phyloP scores from a whole-genome alignment of 176 grass and related monocot genomes.

The Calamus simplicifolius region DNA sequence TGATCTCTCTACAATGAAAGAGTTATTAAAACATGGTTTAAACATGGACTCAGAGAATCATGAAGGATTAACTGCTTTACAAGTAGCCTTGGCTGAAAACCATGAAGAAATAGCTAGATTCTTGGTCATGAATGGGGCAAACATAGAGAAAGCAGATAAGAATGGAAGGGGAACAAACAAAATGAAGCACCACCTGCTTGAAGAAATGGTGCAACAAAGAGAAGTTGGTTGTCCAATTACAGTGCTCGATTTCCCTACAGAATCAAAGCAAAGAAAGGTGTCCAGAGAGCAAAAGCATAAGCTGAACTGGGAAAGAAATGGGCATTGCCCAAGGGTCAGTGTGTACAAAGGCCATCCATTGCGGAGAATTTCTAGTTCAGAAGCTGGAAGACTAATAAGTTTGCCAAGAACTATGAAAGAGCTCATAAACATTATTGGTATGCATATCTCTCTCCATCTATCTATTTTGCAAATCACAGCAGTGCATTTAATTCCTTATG shows the following conservation, averaged over 20 bases:
- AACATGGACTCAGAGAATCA: slow-evolving; percentile 52
- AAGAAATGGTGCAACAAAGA: slow-evolving; percentile 35
- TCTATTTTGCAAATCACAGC: no score
- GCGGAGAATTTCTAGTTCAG: slow-evolving; percentile 35
- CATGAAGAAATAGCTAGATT: slow-evolving; percentile 41
- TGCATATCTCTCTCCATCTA: background rate
- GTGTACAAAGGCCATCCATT: slow-evolving; percentile 74
- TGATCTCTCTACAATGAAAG: slow-evolving; percentile 51
- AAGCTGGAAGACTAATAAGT: slow-evolving; percentile 63
- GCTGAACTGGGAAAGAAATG: slow-evolving; percentile 13
- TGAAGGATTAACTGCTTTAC: slow-evolving; percentile 50
- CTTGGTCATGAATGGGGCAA: slow-evolving; percentile 63
- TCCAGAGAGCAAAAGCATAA: background rate
- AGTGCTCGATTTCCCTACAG: slow-evolving; percentile 23
- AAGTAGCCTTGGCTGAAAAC: slow-evolving; percentile 42
- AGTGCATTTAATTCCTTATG: no score
- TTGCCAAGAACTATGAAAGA: slow-evolving; percentile 71
- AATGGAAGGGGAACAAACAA: slow-evolving; percentile 9
- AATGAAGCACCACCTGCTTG: slow-evolving; percentile 24
- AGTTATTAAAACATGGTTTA: slow-evolving; percentile 69
- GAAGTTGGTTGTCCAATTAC: slow-evolving; percentile 45
- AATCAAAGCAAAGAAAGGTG: slow-evolving; percentile 9
- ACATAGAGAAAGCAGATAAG: slow-evolving; percentile 36
- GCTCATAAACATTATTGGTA: slow-evolving; percentile 49
- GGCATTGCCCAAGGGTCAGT: slow-evolving; percentile 44